phyloP scores from a whole-genome alignment of 1,284 basidiomycete species.

The Ceraceosorus guamensis region DNA sequence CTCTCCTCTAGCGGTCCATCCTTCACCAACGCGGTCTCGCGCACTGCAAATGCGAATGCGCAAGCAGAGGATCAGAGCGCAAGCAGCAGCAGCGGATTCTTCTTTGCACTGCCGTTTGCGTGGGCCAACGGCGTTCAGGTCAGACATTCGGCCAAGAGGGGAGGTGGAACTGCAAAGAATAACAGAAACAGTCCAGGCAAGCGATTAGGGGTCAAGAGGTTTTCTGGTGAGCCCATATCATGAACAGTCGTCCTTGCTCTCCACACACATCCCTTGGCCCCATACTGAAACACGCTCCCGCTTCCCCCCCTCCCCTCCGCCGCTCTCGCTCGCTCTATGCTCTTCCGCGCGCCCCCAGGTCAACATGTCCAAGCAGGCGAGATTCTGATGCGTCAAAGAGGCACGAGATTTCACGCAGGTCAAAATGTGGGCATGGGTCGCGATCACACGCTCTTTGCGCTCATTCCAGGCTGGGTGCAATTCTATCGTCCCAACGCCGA shows the following conservation, averaged over 20 bases:
- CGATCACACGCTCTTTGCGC: constrained; percentile 47
- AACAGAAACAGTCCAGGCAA: constrained; percentile 46
- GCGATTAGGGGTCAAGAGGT: constrained; percentile 44
- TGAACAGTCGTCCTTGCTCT: neutral
- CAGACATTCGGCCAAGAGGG: constrained; percentile 47
- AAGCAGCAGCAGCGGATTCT: too few species aligned
- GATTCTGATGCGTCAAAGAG: constrained; percentile 45
- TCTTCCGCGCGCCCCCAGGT: too few species aligned
- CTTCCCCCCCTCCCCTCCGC: neutral
- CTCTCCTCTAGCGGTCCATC: too few species aligned
- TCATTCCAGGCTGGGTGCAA: constrained; percentile 40
- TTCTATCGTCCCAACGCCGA: constrained; percentile 35
- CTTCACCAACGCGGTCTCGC: too few species aligned
- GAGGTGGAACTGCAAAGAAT: constrained; percentile 47
- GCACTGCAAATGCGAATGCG: too few species aligned
- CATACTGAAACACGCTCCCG: neutral
- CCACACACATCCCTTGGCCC: neutral
- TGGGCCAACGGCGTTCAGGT: constrained; percentile 43
- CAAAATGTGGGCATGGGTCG: constrained; percentile 42
- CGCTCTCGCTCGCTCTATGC: neutral
- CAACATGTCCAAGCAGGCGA: constrained; percentile 39
- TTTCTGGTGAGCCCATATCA: constrained; percentile 21
- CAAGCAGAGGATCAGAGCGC: too few species aligned
- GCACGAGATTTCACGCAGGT: constrained; percentile 45
- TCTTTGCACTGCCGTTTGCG: constrained; percentile 32